Evolutionary conservation across 441 rosid species (phyloP).

Genomic region (Syzygium syzygioides): DNA sequence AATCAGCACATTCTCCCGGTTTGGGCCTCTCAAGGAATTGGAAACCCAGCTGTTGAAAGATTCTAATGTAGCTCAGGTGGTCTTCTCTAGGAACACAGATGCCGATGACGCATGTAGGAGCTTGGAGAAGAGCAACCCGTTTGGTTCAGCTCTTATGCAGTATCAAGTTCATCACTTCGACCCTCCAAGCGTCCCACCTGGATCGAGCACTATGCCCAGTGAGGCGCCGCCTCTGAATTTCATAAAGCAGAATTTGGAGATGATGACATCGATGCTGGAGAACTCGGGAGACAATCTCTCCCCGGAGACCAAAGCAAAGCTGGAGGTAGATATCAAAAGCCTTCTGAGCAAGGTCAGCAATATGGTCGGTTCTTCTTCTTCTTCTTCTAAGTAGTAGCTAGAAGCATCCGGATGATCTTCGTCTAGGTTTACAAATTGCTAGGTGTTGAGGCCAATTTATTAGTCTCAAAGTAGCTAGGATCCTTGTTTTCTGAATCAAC

Average conservation of each 20-base stretch:
- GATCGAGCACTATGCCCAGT: constrained; percentile 18
- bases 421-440: neutral
- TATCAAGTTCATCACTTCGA: constrained; percentile 29
- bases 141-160: constrained; percentile 40
- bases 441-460: neutral
- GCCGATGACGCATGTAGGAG: constrained; percentile 62
- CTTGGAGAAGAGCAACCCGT: constrained; percentile 52
- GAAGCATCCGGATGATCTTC: neutral
- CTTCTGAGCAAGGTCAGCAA: constrained; percentile 68
- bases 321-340: constrained; percentile 66
- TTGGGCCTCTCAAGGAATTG: constrained; percentile 64
- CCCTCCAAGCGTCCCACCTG: constrained; percentile 17
- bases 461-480: neutral
- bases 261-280: constrained; percentile 84
- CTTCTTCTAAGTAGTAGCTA: constrained; percentile 25
- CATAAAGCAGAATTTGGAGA: constrained; percentile 76
- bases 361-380: constrained; percentile 51
- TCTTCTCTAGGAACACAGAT: constrained; percentile 43
- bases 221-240: constrained; percentile 52
- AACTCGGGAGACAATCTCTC: constrained; percentile 73
- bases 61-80: constrained; percentile 42
- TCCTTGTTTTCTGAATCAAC: neutral
- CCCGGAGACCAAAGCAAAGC: constrained; percentile 55
- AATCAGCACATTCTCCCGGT: constrained; percentile 40
- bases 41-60: constrained; percentile 43